A percentile compares a stretch with the other conserved stretches of the same genome.
Conservation (phyloP, 139 green algal genomes). For the Coccomyxa sp. region DNA sequence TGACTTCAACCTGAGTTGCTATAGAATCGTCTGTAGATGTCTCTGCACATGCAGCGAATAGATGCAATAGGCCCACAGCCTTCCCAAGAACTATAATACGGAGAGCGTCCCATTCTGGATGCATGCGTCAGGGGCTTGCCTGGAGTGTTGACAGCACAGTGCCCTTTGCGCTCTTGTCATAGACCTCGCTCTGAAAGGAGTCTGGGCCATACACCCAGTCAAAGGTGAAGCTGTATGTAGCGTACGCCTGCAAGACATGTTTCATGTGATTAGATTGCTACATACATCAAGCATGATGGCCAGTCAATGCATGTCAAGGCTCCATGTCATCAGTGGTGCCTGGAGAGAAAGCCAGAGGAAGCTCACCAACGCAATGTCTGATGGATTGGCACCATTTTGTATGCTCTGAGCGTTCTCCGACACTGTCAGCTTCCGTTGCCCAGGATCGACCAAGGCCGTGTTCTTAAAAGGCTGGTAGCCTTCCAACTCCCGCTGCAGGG, state of each 20-base stretch:
- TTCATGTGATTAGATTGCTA: background rate
- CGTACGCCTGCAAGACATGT: conserved; percentile 26
- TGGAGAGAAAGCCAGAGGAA: no score
- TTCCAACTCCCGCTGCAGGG: conserved; percentile 63
- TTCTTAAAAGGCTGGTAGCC: conserved; percentile 54
- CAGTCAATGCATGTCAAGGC: background rate
- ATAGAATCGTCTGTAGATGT: no score
- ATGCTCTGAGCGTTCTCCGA: conserved; percentile 71
- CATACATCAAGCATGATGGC: background rate
- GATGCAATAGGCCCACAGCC: no score
- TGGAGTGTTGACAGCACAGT: conserved; percentile 77
- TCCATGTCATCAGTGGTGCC: background rate
- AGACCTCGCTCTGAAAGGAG: conserved; percentile 75
- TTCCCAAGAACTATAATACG: no score
- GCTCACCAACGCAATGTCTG: conserved; percentile 43
- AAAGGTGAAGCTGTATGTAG: conserved; percentile 80
- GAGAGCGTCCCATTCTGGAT: no score
- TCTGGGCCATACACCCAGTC: conserved; percentile 85
- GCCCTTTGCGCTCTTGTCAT: conserved; percentile 63
- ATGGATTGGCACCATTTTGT: conserved; percentile 8
- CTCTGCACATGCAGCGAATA: no score
- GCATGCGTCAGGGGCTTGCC: no score
- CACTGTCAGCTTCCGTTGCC: conserved; percentile 58
- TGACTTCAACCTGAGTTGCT: no score
- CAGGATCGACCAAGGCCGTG: conserved; percentile 59